Conservation (phyloP, 148 eudicot species). For the Arbutus unedo region DNA sequence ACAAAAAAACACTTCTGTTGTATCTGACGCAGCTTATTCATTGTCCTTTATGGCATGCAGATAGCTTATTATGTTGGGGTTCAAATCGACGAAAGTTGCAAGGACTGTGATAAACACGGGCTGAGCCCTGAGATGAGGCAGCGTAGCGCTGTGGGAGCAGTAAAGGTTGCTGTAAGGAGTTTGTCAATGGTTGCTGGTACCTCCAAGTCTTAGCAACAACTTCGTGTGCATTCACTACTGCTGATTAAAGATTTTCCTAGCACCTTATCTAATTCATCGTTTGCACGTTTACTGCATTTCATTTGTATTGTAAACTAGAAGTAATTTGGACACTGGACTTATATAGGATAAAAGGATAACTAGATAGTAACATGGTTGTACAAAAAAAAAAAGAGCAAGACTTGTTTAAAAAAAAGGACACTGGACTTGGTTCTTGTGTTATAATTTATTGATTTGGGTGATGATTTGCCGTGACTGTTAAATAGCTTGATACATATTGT, state of each 20-base stretch:
- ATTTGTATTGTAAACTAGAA: not conserved
- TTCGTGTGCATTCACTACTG: not conserved
- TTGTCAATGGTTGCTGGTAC: conserved; percentile 53
- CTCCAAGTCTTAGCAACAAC: conserved; percentile 31
- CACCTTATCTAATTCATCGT: not conserved
- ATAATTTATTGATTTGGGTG: not conserved
- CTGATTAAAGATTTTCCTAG: not conserved
- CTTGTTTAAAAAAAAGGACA: not conserved
- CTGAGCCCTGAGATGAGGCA: conserved; percentile 55
- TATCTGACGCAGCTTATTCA: no score
- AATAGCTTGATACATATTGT: not conserved
- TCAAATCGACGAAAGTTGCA: conserved; percentile 46
- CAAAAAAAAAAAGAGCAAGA: not conserved
- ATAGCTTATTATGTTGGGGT: conserved; percentile 74
- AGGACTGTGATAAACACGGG: conserved; percentile 28
- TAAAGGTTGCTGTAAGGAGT: conserved; percentile 76
- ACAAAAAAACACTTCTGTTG: not conserved
- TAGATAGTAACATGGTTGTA: not conserved
- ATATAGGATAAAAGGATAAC: not conserved
- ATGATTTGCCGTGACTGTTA: not conserved
- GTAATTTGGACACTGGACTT: conserved; percentile 9
- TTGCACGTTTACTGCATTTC: not conserved
- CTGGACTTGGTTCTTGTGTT: not conserved
- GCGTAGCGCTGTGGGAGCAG: conserved; percentile 72
- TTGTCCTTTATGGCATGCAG: conserved; percentile 26